These are phyloP conservation scores for Bryum argenteum DNA, from an alignment of 225 moss, liverwort and hornwort genomes.

Conservation along the genomic window DNA sequence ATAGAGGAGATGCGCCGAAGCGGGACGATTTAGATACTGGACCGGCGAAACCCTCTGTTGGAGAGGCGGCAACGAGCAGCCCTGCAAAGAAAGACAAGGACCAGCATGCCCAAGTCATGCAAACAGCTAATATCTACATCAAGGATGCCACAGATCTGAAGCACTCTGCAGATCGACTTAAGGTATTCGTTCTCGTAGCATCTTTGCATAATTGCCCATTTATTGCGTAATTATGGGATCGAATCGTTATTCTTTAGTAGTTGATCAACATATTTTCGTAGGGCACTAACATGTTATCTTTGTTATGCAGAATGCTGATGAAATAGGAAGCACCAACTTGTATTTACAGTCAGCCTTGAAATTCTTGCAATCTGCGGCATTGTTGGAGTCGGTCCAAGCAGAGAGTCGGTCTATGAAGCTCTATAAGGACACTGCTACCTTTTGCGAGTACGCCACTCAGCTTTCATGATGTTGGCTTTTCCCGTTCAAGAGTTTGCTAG, in stretches of 20 bases:
- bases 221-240: slow-evolving; percentile 18
- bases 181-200: slow-evolving; percentile 51
- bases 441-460: slow-evolving; percentile 76
- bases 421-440: slow-evolving; percentile 85
- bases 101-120: slow-evolving; percentile 47
- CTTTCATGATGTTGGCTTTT: slow-evolving; percentile 11
- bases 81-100: slow-evolving; percentile 69
- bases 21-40: slow-evolving; percentile 47
- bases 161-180: slow-evolving; percentile 86
- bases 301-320: slow-evolving; percentile 44
- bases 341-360: slow-evolving; percentile 88
- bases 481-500: slow-evolving; percentile 17
- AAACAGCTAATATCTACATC: slow-evolving; percentile 42
- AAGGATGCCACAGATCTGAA: slow-evolving; percentile 75
- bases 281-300: slow-evolving; percentile 31
- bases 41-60: slow-evolving; percentile 33
- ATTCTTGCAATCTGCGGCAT: slow-evolving; percentile 81
- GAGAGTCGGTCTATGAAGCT: slow-evolving; percentile 64
- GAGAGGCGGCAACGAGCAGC: slow-evolving; percentile 64
- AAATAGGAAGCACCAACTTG: slow-evolving; percentile 68
- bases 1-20: slow-evolving; percentile 52
- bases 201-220: neutral
- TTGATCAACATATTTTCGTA: neutral
- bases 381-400: slow-evolving; percentile 61
- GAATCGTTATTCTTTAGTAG: neutral